Base-by-base conservation (phyloP, 805 yeast genomes). In the Monosporozyma yasuniensis region DNA sequence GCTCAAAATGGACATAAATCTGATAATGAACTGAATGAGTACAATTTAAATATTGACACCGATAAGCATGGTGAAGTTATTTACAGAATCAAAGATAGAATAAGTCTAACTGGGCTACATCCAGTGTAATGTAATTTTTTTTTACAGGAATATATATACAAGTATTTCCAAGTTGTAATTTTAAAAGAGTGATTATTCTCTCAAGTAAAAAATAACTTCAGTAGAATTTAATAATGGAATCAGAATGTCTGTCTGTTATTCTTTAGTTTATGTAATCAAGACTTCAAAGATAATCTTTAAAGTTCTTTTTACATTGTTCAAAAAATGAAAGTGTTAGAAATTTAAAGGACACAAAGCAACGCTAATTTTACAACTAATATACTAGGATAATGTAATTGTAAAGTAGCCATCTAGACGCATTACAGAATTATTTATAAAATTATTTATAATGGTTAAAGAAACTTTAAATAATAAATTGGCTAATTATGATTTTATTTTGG, bases 401-500 rank as follows among this genome's bases (percentile, higher is more conserved):
- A n/a, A n/a, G n/a, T n/a, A n/a, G n/a, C n/a, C n/a, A n/a, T n/a
- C n/a, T n/a, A n/a, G n/a, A n/a, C n/a, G n/a, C n/a, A n/a, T n/a
- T n/a, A n/a, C n/a, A n/a, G n/a, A n/a, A n/a, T n/a, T n/a, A n/a
- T n/a, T n/a, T n/a, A n/a, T n/a, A n/a, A n/a, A n/a, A n/a, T n/a
- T n/a, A n/a, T n/a, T n/a, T n/a, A n/a, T n/a, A n/a, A 22, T 22
- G 25, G 22, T 5, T 28, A 39, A 21, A 3, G 25, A 21, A 21
- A 45, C 42, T 7, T 18, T 21, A 12, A 41, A 42, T n/a, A 46
- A 49, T 11, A 44, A 35, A 41, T 7, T 37, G 39, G 25, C 42
- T 19, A 37, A 44, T 1, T 58, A 51, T 35, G 59, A 64, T 3
- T 69, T 90, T 23, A 70, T 87, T 4, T 72, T 91, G 6, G 96